Percentiles rank a stretch among this genome's conserved stretches.
Evolutionary conservation across 768 basidiomycete genomes (phyloP).

Genomic region (Dioszegia crocea): DNA sequence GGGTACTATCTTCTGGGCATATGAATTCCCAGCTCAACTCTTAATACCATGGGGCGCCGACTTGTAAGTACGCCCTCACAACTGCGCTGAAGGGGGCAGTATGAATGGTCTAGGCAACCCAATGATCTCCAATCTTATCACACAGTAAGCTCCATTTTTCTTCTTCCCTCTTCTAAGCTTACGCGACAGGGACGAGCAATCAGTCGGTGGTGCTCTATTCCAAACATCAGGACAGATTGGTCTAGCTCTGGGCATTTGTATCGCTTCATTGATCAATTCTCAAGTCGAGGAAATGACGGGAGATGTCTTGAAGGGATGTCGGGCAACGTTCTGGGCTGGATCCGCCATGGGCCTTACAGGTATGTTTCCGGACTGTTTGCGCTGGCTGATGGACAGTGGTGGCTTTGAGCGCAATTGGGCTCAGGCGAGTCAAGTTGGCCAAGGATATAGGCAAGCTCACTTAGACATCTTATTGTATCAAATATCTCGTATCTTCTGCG

Average conservation of each 20-base stretch:
- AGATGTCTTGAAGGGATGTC: conserved; percentile 12
- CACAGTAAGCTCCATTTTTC: not conserved
- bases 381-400: not conserved
- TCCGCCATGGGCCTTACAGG: conserved; percentile 16
- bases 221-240: conserved; percentile 18
- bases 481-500: too few species aligned
- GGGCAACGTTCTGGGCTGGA: conserved; percentile 16
- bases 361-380: not conserved
- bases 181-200: conserved; percentile 16
- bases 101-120: conserved; percentile 17
- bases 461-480: too few species aligned
- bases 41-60: conserved; percentile 32
- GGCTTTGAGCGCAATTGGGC: not conserved
- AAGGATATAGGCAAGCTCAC: conserved; percentile 14
- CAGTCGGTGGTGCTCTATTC: conserved; percentile 28
- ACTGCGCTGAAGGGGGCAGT: not conserved
- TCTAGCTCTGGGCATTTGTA: conserved; percentile 13
- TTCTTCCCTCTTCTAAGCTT: not conserved
- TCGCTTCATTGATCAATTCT: conserved; percentile 19
- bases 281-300: conserved; percentile 7
- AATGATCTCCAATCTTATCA: conserved; percentile 30
- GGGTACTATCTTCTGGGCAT: conserved; percentile 32
- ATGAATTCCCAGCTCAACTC: conserved; percentile 25
- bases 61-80: conserved; percentile 2
- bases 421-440: conserved; percentile 5